Conservation (phyloP, 2,329 filamentous ascomycete species). For the Bipolaris sorokiniana region DNA sequence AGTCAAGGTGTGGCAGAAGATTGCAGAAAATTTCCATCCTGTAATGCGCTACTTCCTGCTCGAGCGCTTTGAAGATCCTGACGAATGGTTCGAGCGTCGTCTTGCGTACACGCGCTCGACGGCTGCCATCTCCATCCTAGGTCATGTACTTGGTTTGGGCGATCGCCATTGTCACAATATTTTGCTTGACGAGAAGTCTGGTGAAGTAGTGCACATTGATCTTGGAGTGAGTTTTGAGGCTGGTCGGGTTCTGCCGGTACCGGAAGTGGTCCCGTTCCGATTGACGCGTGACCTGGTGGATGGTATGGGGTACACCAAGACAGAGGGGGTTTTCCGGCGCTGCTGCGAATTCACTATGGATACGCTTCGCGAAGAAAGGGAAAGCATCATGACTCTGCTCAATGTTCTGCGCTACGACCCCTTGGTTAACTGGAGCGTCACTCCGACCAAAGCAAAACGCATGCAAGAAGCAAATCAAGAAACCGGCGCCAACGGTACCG, state of each 20-base stretch:
- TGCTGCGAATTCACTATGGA: slow-evolving; percentile 98
- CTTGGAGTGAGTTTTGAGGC: slow-evolving; percentile 97
- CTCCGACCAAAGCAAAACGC: slow-evolving; percentile 67
- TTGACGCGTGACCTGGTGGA: slow-evolving; percentile 94
- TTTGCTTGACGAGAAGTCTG: slow-evolving; percentile 83
- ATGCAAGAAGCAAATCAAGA: slow-evolving; percentile 68
- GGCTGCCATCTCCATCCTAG: slow-evolving; percentile 92
- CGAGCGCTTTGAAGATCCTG: slow-evolving; percentile 89
- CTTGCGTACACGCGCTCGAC: slow-evolving; percentile 92
- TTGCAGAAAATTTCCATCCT: slow-evolving; percentile 83
- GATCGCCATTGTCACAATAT: slow-evolving; percentile 98
- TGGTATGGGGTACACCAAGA: slow-evolving; percentile 93
- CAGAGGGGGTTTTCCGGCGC: slow-evolving; percentile 94
- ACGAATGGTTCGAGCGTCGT: slow-evolving; percentile 92
- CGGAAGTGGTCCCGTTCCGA: slow-evolving; percentile 94
- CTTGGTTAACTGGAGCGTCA: slow-evolving; percentile 93
- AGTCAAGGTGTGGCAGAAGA: slow-evolving; percentile 75
- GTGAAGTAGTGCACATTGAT: slow-evolving; percentile 96
- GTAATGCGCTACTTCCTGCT: slow-evolving; percentile 98
- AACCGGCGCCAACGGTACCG: slow-evolving; percentile 49
- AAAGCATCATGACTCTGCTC: slow-evolving; percentile 97
- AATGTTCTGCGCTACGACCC: slow-evolving; percentile 99
- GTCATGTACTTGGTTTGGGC: slow-evolving; percentile 88
- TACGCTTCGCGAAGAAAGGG: slow-evolving; percentile 90
- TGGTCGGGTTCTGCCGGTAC: slow-evolving; percentile 90